Base-by-base conservation (phyloP, 2,329 filamentous ascomycete species). In the Talaromyces sp. region DNA sequence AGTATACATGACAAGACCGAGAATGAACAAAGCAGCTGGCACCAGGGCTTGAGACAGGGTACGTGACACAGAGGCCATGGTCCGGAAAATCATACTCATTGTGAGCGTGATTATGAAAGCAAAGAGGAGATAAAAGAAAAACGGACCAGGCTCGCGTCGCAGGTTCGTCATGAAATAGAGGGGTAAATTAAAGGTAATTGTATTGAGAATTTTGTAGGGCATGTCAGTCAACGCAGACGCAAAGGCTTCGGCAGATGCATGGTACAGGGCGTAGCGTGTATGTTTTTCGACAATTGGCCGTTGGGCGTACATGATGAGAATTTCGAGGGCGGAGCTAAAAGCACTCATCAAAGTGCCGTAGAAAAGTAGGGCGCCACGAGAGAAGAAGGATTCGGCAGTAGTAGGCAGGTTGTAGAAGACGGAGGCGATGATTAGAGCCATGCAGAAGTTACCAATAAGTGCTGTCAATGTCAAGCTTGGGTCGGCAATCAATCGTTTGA, bases 221-320 rank as follows among this genome's bases (percentile, higher is more conserved):
- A 96, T 77, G 68, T 97, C 93, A 64, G 85, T 89, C 31, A 96
- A 75, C 88, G 96, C 95, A 10, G 90, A 95, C 0, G 90, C 86
- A 62, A 91, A 82, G n/a, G 91, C 90, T 80, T 97, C 92, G 17
- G 91, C 89, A 10, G 89, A 92, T 0, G 93, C 91, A 69, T 96
- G 93, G 69, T 96, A 96, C 19, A 96, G 82, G 19, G 92, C 91
- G 71, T 96, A 96, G 61, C 89, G 86, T 59, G 83, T 79, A 68
- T 97, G 93, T 73, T 96, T 96, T 71, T 96, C 91, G 62, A 97
- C 91, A 68, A 96, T 96, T 1, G 90, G 89, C 41, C 93, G 88
- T 83, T 96, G 92, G 2, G 90, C 85, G 71, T 95, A 97, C 4
- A 96, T 82, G 0, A 90, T 92, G 35, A 95, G 76, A 71, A 96